Evolutionary conservation across 1,284 basidiomycete species (phyloP).

Genomic region (Fomitopsis pinicola): DNA sequence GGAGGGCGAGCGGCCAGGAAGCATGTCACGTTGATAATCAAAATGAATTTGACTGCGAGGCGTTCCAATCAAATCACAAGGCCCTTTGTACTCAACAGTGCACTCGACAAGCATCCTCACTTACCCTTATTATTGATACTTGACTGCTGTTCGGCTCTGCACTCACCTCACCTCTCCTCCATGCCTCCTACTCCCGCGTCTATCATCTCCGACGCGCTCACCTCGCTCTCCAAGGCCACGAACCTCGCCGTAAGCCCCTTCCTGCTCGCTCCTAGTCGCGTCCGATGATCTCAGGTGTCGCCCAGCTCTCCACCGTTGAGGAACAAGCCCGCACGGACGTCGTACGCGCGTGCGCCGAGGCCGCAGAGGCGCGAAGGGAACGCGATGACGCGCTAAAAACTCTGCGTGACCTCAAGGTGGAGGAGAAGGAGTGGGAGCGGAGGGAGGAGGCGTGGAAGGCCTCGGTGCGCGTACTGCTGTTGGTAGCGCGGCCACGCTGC

Average conservation of each 20-base stretch:
- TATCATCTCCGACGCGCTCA: slow-evolving; percentile 25
- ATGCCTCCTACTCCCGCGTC: slow-evolving; percentile 16
- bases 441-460: slow-evolving; percentile 47
- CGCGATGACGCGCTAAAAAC: slow-evolving; percentile 51
- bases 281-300: neutral
- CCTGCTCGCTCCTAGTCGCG: neutral
- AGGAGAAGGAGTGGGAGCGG: slow-evolving; percentile 45
- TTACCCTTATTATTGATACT: neutral
- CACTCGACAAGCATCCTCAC: neutral
- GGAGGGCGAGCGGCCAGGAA: neutral
- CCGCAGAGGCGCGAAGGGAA: slow-evolving; percentile 43
- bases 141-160: neutral
- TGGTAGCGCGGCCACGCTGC: neutral
- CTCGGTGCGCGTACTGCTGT: slow-evolving; percentile 37
- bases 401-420: slow-evolving; percentile 39
- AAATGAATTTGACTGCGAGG: neutral
- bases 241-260: slow-evolving; percentile 22
- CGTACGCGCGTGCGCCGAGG: slow-evolving; percentile 25
- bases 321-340: slow-evolving; percentile 27
- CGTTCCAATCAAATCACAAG: neutral
- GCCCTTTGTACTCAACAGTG: neutral
- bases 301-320: slow-evolving; percentile 24
- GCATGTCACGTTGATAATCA: neutral
- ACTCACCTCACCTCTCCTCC: neutral
- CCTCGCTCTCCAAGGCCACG: slow-evolving; percentile 22